phyloP scores from a whole-genome alignment of 371 early-diverging fungal species.

The Dinochytrium kinnereticum region DNA sequence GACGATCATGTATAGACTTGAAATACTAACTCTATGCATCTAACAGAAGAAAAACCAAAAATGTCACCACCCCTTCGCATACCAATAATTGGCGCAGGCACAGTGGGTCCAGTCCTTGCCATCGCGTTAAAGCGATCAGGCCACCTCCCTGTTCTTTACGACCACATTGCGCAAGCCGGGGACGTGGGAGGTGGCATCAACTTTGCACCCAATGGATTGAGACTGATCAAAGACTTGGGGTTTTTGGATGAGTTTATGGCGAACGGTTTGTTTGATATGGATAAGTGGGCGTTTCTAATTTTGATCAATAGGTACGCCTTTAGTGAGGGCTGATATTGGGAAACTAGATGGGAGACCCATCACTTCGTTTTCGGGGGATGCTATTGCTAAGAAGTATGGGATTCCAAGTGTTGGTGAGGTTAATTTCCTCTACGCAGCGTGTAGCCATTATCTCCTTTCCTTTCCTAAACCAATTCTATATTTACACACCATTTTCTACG shows the following conservation, averaged over 20 bases:
- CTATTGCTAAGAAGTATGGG: background rate
- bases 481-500: background rate
- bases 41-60: no score
- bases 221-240: conserved; percentile 22
- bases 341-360: conserved; percentile 1
- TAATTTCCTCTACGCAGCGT: no score
- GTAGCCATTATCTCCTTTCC: no score
- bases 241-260: conserved; percentile 14
- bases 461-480: background rate
- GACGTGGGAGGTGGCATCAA: conserved; percentile 22
- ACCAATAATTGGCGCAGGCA: conserved; percentile 27
- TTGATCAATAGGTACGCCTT: background rate
- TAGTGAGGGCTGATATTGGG: background rate
- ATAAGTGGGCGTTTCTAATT: background rate
- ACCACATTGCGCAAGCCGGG: conserved; percentile 17
- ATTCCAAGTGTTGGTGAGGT: conserved; percentile 3
- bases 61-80: background rate
- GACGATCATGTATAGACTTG: no score
- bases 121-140: conserved; percentile 22
- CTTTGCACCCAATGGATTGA: conserved; percentile 17
- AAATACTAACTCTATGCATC: no score
- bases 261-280: background rate
- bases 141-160: conserved; percentile 21
- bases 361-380: background rate
- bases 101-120: conserved; percentile 31